Evolutionary conservation across 2,329 filamentous ascomycete genomes (phyloP).

Genomic region (Emergomyces pasteurianus): DNA sequence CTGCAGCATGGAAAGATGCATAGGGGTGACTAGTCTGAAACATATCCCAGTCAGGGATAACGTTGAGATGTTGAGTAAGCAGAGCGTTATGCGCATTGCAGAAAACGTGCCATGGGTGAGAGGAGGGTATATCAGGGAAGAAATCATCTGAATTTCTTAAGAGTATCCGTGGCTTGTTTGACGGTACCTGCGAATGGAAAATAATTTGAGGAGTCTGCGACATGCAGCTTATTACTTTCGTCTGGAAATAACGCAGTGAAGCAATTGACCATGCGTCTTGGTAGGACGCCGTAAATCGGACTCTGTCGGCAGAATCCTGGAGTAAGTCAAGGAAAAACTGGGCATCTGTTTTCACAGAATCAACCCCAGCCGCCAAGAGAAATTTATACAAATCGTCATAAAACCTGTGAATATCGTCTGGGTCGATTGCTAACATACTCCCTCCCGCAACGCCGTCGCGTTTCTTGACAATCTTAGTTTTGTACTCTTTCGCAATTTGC

Average conservation of each 20-base stretch:
- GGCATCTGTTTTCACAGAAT: constrained; percentile 84
- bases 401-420: constrained; percentile 61
- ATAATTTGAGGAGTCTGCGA: constrained; percentile 76
- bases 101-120: constrained; percentile 92
- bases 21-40: constrained; percentile 59
- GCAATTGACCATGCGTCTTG: constrained; percentile 78
- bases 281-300: constrained; percentile 60
- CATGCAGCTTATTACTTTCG: constrained; percentile 84
- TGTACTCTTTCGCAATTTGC: constrained; percentile 64
- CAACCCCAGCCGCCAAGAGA: constrained; percentile 59
- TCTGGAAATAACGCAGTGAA: constrained; percentile 64
- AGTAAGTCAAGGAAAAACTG: constrained; percentile 82
- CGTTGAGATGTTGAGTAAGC: constrained; percentile 71
- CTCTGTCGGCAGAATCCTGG: constrained; percentile 55
- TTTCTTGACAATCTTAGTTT: constrained; percentile 51
- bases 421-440: constrained; percentile 60
- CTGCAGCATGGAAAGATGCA: constrained; percentile 77
- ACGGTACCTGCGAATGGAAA: constrained; percentile 70
- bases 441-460: constrained; percentile 45
- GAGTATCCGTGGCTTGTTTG: constrained; percentile 59
- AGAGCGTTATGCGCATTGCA: constrained; percentile 83
- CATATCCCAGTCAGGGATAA: constrained; percentile 76
- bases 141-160: constrained; percentile 83
- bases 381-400: constrained; percentile 91
- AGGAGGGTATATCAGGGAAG: constrained; percentile 68